These are phyloP conservation scores for Nothopassalora personata DNA, from an alignment of 2,329 filamentous ascomycete species.

Conservation along the genomic window DNA sequence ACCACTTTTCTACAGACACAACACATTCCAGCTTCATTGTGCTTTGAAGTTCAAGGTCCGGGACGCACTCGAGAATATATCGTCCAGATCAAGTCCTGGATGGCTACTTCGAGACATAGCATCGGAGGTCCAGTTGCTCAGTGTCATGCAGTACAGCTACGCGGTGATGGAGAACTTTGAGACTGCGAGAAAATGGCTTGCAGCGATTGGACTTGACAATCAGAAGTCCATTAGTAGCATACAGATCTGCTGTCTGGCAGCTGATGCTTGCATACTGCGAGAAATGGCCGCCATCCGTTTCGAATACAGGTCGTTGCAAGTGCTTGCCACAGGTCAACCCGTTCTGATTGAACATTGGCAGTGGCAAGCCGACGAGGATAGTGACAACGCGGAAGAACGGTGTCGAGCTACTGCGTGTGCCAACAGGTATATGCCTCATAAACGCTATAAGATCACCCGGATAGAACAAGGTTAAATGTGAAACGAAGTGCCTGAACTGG, in stretches of 20 bases:
- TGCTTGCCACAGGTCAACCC: not conserved
- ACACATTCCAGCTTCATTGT: not conserved
- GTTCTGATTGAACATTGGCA: not conserved
- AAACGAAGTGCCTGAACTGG: not conserved
- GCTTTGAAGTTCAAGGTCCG: not conserved
- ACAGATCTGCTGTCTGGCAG: not conserved
- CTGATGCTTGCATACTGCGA: not conserved
- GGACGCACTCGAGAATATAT: not conserved
- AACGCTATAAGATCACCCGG: not conserved
- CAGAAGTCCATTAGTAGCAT: not conserved
- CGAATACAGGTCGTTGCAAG: not conserved
- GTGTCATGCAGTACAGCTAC: not conserved
- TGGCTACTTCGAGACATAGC: not conserved
- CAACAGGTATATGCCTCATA: conserved; percentile 1
- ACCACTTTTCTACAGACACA: not conserved
- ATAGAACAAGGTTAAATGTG: not conserved
- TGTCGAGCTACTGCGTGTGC: not conserved
- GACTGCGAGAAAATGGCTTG: not conserved
- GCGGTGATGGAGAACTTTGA: not conserved
- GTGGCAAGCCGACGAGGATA: not conserved
- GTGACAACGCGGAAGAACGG: not conserved
- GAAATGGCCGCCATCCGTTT: not conserved
- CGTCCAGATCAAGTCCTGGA: not conserved
- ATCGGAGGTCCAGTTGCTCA: not conserved
- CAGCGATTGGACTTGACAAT: not conserved